These are phyloP conservation scores for Rhizophora apiculata DNA, from an alignment of 345 rosid genomes.

Conservation along the genomic window DNA sequence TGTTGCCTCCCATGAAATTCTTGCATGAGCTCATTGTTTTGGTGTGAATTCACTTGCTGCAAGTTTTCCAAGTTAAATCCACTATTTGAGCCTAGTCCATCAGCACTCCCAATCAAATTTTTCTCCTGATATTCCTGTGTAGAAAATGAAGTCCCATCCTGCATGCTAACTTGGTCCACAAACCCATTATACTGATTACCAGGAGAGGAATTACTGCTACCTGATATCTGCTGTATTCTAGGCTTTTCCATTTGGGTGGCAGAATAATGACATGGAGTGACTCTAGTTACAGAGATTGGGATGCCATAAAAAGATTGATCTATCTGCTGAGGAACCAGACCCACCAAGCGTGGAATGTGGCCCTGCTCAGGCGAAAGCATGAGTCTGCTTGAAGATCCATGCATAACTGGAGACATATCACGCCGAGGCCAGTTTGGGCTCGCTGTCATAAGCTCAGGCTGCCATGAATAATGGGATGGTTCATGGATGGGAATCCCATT, in stretches of 20 bases:
- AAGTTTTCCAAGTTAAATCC: constrained; percentile 42
- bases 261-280: constrained; percentile 28
- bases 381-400: constrained; percentile 40
- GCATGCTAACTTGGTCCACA: constrained; percentile 42
- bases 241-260: constrained; percentile 51
- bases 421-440: constrained; percentile 48
- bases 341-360: constrained; percentile 35
- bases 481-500: constrained; percentile 59
- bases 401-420: constrained; percentile 37
- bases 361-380: constrained; percentile 38
- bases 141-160: constrained; percentile 45
- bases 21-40: constrained; percentile 33
- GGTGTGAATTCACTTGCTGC: constrained; percentile 41
- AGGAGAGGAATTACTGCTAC: constrained; percentile 43
- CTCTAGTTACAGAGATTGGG: constrained; percentile 48
- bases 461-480: constrained; percentile 38
- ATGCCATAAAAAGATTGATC: constrained; percentile 52
- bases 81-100: constrained; percentile 39
- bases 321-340: constrained; percentile 47
- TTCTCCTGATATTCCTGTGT: constrained; percentile 48
- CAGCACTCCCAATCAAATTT: constrained; percentile 29
- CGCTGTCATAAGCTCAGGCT: constrained; percentile 16
- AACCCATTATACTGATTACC: constrained; percentile 45
- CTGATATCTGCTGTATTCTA: constrained; percentile 40
- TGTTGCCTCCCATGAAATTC: constrained; percentile 44